Base-by-base conservation (phyloP, 345 rosid genomes). In the Syzygium jambos region DNA sequence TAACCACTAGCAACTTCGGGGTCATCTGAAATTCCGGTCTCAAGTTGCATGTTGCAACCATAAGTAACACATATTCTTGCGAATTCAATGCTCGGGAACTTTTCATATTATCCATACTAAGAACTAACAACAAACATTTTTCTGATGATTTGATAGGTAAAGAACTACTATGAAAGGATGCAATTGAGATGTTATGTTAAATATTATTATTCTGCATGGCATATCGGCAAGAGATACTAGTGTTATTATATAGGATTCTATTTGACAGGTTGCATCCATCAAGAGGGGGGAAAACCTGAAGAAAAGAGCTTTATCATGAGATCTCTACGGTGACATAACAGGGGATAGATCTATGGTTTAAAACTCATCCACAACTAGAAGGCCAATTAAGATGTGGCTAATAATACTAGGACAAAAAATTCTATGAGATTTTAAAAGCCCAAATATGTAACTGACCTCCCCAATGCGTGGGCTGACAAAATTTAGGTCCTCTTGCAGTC, bases 391-490 rank as follows among this genome's bases (percentile, higher is more conserved):
- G 14, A 73, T 73, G 49, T 73, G 7, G 80, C 80, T 73, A 19
- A 73, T 73, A 73, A 9, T 25, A 34, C 49, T n/a, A 27, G 38
- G 59, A 27, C 51, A 56, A 73, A 41, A 77, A 13, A 43, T 43
- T 21, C 51, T 14, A n/a, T 8, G 52, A 41, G 23, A 87, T 16
- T 41, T 73, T 30, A 46, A 51, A 84, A 80, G 29, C 85, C 84
- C 85, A 86, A 63, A 87, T 59, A 92, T 21, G 85, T 55, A 29
- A 89, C 88, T 90, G 87, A 98, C 99, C 99, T 98, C 99, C 93
- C 99, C 99, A 87, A 98, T 95, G 80, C 99, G 98, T 87, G 98
- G 99, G 89, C 98, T 98, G 89, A 95, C 99, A 92, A 98, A 96
- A 94, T 98, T 96, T 77, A 98, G 93, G 90, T 98, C 99, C 90